Percentiles rank a stretch among this genome's conserved stretches.
phyloP scores from a whole-genome alignment of 2,329 filamentous ascomycete species.

The Claviceps purpurea region DNA sequence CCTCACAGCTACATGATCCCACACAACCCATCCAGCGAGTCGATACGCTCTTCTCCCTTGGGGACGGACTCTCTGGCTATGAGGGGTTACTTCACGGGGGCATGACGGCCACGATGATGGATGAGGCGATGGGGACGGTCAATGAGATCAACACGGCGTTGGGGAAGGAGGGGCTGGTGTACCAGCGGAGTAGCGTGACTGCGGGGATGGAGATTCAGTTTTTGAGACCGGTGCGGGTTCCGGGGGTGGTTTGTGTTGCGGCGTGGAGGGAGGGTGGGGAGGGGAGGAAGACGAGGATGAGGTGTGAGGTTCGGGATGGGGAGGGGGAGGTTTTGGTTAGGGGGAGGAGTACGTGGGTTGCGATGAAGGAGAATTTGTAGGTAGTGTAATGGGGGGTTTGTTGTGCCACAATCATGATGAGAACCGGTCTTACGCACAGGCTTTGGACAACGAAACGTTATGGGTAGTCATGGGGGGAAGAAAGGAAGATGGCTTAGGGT shows the following conservation, averaged over 20 bases:
- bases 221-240: conserved; percentile 17
- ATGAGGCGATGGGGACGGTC: conserved; percentile 23
- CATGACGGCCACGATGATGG: conserved; percentile 20
- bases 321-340: conserved; percentile 17
- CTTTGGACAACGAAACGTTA: too few species aligned
- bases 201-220: conserved; percentile 22
- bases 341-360: conserved; percentile 20
- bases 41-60: conserved; percentile 19
- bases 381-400: conserved; percentile 3
- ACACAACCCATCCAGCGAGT: conserved; percentile 15
- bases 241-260: conserved; percentile 17
- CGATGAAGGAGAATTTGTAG: conserved; percentile 18
- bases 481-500: too few species aligned
- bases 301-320: conserved; percentile 17
- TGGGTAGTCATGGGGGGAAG: too few species aligned
- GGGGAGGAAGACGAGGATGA: conserved; percentile 21
- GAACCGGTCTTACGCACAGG: too few species aligned
- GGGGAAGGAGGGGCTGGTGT: conserved; percentile 16
- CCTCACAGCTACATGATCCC: conserved; percentile 12
- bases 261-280: conserved; percentile 19
- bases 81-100: conserved; percentile 23
- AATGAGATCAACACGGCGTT: conserved; percentile 23
- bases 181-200: conserved; percentile 19
- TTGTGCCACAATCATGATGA: too few species aligned
- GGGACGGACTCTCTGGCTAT: conserved; percentile 21